These are phyloP conservation scores for Yamadazyma atlantica DNA, from an alignment of 1,139 yeast species.

Conservation along the genomic window DNA sequence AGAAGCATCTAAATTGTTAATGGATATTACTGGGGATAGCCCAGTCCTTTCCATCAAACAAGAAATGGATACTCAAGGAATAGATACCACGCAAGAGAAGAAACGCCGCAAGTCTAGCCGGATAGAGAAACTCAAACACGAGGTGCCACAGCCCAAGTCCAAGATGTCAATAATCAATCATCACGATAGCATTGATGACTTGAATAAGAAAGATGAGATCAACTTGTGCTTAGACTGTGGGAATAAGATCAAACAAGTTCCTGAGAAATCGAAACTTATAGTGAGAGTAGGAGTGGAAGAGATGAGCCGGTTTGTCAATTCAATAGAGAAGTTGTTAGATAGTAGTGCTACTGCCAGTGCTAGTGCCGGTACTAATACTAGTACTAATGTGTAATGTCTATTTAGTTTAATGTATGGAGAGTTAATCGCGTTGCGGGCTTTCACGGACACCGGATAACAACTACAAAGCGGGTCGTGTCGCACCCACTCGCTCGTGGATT, in stretches of 20 bases:
- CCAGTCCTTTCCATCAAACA: slow-evolving; percentile 3
- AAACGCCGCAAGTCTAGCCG: slow-evolving; percentile 7
- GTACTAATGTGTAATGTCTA: too few species aligned
- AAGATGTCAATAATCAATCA: slow-evolving; percentile 15
- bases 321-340: slow-evolving; percentile 4
- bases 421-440: too few species aligned
- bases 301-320: slow-evolving; percentile 10
- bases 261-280: slow-evolving; percentile 7
- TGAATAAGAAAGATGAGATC: slow-evolving; percentile 23
- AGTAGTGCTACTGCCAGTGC: too few species aligned
- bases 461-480: slow-evolving; percentile 8
- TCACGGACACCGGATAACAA: background rate
- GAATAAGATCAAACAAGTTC: slow-evolving; percentile 7
- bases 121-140: slow-evolving; percentile 6
- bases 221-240: slow-evolving; percentile 23
- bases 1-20: slow-evolving; percentile 6
- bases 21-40: slow-evolving; percentile 4
- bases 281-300: slow-evolving; percentile 10
- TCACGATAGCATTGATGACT: slow-evolving; percentile 15
- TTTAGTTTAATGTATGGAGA: too few species aligned
- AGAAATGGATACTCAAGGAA: too few species aligned
- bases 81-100: slow-evolving; percentile 3
- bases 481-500: background rate
- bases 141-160: slow-evolving; percentile 5
- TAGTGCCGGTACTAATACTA: too few species aligned